Evolutionary conservation across 2,329 filamentous ascomycete genomes (phyloP).

Genomic region (Phaeosphaeriaceae sp.): DNA sequence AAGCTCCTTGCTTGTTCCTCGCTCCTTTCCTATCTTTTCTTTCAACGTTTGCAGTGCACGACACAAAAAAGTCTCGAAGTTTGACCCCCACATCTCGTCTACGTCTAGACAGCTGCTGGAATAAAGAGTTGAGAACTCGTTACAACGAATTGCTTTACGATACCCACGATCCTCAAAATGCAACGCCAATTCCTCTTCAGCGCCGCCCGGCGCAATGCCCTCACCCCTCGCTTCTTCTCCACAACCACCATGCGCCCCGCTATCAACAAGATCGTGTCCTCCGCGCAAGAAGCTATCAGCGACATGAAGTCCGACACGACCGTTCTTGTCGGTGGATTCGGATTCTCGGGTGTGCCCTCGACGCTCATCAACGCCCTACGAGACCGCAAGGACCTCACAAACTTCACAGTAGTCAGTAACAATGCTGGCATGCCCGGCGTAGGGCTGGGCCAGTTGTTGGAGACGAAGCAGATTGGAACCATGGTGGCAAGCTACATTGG

Average conservation of each 20-base stretch:
- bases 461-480: conserved; percentile 73
- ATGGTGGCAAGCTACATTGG: conserved; percentile 79
- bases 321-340: conserved; percentile 48
- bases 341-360: conserved; percentile 49
- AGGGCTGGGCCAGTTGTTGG: conserved; percentile 72
- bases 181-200: conserved; percentile 43
- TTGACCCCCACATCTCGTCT: not conserved
- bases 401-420: conserved; percentile 78
- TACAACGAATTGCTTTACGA: not conserved
- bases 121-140: not conserved
- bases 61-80: not conserved
- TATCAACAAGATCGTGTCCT: conserved; percentile 50
- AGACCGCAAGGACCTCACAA: conserved; percentile 42
- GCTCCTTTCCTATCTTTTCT: not conserved
- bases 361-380: conserved; percentile 50
- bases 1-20: not conserved
- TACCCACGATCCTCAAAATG: conserved; percentile 27
- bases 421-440: conserved; percentile 77
- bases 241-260: conserved; percentile 37
- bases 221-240: conserved; percentile 45
- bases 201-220: conserved; percentile 37
- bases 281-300: conserved; percentile 47
- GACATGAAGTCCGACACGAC: conserved; percentile 49
- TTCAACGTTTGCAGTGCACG: not conserved
- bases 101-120: not conserved